These are phyloP conservation scores for Cercospora berteroae DNA, from an alignment of 2,329 filamentous ascomycete species.

Conservation along the genomic window DNA sequence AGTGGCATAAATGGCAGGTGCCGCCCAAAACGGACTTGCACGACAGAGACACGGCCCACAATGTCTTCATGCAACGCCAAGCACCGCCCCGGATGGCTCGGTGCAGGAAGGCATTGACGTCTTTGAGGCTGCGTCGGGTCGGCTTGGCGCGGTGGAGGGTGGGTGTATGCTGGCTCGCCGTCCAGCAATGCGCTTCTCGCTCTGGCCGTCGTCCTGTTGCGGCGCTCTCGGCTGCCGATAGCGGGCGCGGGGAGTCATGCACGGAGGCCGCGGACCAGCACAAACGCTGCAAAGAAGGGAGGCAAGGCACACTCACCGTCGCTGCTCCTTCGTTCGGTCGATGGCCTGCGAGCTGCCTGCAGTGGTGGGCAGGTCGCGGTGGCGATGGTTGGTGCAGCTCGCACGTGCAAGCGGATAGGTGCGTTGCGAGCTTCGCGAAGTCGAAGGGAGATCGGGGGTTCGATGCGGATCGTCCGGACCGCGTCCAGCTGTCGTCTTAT, in stretches of 20 bases:
- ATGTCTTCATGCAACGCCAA: constrained; percentile 18
- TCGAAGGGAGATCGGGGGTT: neutral
- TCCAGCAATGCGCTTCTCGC: constrained; percentile 3
- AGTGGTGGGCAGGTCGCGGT: neutral
- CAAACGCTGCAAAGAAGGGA: neutral
- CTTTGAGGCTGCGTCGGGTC: constrained; percentile 7
- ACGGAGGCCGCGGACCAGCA: constrained; percentile 8
- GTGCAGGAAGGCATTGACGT: constrained; percentile 18
- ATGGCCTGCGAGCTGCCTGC: constrained; percentile 7
- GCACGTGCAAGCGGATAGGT: constrained; percentile 13
- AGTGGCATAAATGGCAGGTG: constrained; percentile 18
- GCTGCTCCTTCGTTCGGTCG: neutral
- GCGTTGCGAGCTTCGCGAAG: constrained; percentile 8
- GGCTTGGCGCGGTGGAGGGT: constrained; percentile 10
- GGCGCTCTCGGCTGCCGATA: neutral
- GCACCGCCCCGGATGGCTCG: constrained; percentile 5
- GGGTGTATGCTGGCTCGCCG: constrained; percentile 1
- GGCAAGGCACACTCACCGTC: constrained; percentile 13
- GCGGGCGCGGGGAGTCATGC: constrained; percentile 13
- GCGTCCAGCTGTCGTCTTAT: neutral
- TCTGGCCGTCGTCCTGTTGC: neutral
- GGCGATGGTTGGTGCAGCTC: constrained; percentile 12
- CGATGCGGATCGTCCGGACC: neutral
- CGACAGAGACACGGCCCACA: neutral
- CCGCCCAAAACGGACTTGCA: constrained; percentile 5